phyloP scores from a whole-genome alignment of 192 early-diverging fungal species.

The Umbelopsis isabellina region DNA sequence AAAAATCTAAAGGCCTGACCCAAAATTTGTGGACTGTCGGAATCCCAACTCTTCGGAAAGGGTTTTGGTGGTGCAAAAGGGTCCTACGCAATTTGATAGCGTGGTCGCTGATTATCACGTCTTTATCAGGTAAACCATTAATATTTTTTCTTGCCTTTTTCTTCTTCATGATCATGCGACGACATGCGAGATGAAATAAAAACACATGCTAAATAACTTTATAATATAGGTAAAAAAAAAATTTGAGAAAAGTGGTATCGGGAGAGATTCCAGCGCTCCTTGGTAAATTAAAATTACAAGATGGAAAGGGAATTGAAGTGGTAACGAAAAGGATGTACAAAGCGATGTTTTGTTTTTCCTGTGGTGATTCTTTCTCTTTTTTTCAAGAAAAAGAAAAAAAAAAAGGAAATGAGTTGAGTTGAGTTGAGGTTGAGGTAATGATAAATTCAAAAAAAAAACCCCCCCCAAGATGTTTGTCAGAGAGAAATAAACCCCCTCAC shows the following conservation, averaged over 20 bases:
- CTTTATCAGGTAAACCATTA: too few species aligned
- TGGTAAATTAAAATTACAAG: too few species aligned
- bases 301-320: too few species aligned
- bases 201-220: background rate
- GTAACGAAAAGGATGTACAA: background rate
- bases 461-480: too few species aligned
- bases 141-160: too few species aligned
- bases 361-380: background rate
- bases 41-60: slow-evolving; percentile 3
- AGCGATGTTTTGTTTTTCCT: background rate
- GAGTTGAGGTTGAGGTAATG: background rate
- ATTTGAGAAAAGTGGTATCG: background rate
- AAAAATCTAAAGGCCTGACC: background rate
- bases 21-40: slow-evolving; percentile 14
- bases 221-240: slow-evolving; percentile 1
- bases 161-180: background rate
- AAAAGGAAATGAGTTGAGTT: background rate
- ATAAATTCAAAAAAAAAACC: too few species aligned
- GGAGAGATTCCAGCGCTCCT: background rate
- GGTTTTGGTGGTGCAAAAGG: slow-evolving; percentile 21
- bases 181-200: background rate
- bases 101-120: too few species aligned
- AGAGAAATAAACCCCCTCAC: too few species aligned
- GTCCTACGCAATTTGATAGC: background rate
- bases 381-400: background rate